Conservation (phyloP, 257 asterid genomes). For the Solanum chilense region DNA sequence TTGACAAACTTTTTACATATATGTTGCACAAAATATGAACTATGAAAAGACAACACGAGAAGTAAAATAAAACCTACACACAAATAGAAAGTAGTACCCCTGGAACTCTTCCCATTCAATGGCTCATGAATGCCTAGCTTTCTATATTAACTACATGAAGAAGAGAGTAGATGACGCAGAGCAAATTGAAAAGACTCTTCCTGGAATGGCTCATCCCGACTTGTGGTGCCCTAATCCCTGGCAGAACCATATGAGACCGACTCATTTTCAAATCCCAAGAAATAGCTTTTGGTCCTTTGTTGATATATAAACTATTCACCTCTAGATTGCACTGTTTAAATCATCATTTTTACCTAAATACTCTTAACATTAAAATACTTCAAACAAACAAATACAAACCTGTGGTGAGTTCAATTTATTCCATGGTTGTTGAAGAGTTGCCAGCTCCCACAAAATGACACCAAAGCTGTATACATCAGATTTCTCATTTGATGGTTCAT, state of each 20-base stretch:
- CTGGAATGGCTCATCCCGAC: background rate
- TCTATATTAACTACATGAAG: background rate
- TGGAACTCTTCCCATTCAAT: background rate
- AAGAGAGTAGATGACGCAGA: background rate
- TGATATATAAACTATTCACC: background rate
- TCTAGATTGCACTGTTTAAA: background rate
- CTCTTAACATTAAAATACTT: background rate
- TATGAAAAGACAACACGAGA: background rate
- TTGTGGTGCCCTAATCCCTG: background rate
- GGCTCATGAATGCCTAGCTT: background rate
- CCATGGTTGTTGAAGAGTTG: slow-evolving; percentile 89
- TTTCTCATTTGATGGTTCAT: slow-evolving; percentile 93
- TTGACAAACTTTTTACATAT: background rate
- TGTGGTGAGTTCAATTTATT: slow-evolving; percentile 76
- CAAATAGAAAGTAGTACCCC: background rate
- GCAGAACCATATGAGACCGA: background rate
- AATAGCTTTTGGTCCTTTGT: background rate
- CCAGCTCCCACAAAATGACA: slow-evolving; percentile 91
- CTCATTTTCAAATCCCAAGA: background rate
- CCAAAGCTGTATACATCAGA: slow-evolving; percentile 96
- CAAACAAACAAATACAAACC: slow-evolving; percentile 38
- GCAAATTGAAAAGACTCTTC: background rate
- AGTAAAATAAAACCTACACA: background rate
- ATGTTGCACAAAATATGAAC: background rate
- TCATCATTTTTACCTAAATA: background rate